Percentiles rank a stretch among this genome's conserved stretches.
Evolutionary conservation across 257 asterid genomes (phyloP).

Genomic region (Schizonepeta tenuifolia): DNA sequence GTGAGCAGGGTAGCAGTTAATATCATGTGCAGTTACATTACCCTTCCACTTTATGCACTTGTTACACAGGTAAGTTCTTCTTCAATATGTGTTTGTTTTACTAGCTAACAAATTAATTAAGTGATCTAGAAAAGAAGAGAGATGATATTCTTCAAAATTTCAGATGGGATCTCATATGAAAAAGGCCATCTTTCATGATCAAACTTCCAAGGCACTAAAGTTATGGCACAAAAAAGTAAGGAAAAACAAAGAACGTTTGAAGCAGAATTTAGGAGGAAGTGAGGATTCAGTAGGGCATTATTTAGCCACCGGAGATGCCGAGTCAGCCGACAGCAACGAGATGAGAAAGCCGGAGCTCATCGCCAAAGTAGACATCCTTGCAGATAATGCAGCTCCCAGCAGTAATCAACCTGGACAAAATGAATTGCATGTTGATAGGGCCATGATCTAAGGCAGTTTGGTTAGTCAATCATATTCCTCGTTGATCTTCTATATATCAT

Average conservation of each 20-base stretch:
- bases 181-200: conserved; percentile 83
- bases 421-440: not conserved
- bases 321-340: too few species aligned
- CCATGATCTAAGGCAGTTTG: not conserved
- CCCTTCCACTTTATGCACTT: conserved; percentile 92
- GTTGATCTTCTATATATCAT: too few species aligned
- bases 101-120: too few species aligned
- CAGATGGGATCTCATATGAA: conserved; percentile 97
- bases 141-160: not conserved
- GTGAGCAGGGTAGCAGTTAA: conserved; percentile 66
- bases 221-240: conserved; percentile 74
- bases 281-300: conserved; percentile 32
- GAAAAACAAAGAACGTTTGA: conserved; percentile 35
- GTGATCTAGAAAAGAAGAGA: too few species aligned
- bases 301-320: not conserved
- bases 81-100: too few species aligned
- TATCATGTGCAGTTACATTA: conserved; percentile 79
- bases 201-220: conserved; percentile 81
- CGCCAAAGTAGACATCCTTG: not conserved
- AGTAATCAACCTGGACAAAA: too few species aligned
- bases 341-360: not conserved
- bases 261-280: conserved; percentile 19
- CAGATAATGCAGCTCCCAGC: not conserved
- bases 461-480: too few species aligned
- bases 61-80: conserved; percentile 73